Conservation (phyloP, 805 yeast genomes). For the Phaffomyces antillensis region DNA sequence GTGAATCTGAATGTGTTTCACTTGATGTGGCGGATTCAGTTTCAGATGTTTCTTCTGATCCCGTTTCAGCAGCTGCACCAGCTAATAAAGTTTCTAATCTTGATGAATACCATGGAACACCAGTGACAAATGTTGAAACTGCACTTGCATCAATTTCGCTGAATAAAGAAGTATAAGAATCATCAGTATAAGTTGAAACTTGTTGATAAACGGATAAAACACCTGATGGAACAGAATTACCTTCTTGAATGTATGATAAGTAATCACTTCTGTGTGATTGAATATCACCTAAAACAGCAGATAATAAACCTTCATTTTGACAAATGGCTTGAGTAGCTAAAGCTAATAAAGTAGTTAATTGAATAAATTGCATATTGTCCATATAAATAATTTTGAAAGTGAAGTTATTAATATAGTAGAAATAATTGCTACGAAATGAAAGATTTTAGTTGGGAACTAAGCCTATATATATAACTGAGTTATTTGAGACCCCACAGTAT, state of each 20-base stretch:
- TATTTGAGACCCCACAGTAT: too few relatives aligned
- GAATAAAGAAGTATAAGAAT: slow-evolving; percentile 27
- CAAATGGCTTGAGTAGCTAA: slow-evolving; percentile 1
- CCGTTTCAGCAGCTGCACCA: slow-evolving; percentile 14
- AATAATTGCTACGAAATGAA: too few relatives aligned
- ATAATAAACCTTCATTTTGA: background rate
- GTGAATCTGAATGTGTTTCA: slow-evolving; percentile 28
- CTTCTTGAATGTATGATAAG: slow-evolving; percentile 15
- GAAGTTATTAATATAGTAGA: too few relatives aligned
- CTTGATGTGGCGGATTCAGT: slow-evolving; percentile 32
- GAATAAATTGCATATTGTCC: too few relatives aligned
- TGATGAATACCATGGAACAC: slow-evolving; percentile 26
- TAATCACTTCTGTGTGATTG: slow-evolving; percentile 15
- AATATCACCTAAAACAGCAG: slow-evolving; percentile 13
- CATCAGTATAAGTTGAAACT: slow-evolving; percentile 27
- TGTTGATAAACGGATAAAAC: slow-evolving; percentile 23
- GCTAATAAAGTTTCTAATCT: slow-evolving; percentile 13
- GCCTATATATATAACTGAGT: too few relatives aligned
- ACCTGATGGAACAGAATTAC: slow-evolving; percentile 24
- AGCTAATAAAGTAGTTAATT: slow-evolving; percentile 1
- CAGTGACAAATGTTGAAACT: slow-evolving; percentile 23
- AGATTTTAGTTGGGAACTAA: too few relatives aligned
- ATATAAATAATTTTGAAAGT: too few relatives aligned
- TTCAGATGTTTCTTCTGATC: background rate
- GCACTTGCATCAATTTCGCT: slow-evolving; percentile 19